phyloP scores from a whole-genome alignment of 768 basidiomycete species.

The Auricularia heimuer region DNA sequence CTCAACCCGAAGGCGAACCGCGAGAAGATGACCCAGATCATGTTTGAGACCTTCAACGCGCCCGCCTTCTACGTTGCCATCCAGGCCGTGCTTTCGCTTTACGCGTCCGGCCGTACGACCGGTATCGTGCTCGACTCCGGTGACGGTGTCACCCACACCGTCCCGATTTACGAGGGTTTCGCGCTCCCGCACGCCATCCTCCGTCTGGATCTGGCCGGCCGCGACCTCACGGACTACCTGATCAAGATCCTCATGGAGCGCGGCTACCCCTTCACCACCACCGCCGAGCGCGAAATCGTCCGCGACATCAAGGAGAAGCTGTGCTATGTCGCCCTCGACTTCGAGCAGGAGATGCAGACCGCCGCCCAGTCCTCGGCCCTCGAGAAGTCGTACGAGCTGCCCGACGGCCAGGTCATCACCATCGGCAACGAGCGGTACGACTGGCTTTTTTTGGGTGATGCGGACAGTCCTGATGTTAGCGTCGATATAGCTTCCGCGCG shows the following conservation, averaged over 20 bases:
- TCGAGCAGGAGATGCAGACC: conserved; percentile 64
- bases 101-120: conserved; percentile 61
- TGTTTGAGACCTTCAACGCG: conserved; percentile 93
- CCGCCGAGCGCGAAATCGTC: conserved; percentile 51
- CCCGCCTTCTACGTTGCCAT: conserved; percentile 89
- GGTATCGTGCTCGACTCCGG: conserved; percentile 72
- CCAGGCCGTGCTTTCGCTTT: conserved; percentile 79
- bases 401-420: conserved; percentile 56
- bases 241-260: conserved; percentile 49
- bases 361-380: conserved; percentile 54
- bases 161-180: conserved; percentile 68
- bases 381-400: conserved; percentile 65
- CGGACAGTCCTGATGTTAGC: not conserved
- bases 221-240: conserved; percentile 53
- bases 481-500: conserved; percentile 53
- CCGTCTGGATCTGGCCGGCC: conserved; percentile 56
- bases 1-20: conserved; percentile 89
- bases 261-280: conserved; percentile 55
- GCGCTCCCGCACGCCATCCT: conserved; percentile 59
- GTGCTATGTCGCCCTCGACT: conserved; percentile 64
- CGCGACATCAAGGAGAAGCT: conserved; percentile 76
- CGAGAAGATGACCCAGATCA: conserved; percentile 93
- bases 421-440: conserved; percentile 78
- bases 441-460: conserved; percentile 25
- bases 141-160: conserved; percentile 62